A percentile compares a stretch with the other conserved stretches of the same genome.
Conservation (phyloP, 192 early-diverging fungal genomes). For the Geranomyces variabilis region DNA sequence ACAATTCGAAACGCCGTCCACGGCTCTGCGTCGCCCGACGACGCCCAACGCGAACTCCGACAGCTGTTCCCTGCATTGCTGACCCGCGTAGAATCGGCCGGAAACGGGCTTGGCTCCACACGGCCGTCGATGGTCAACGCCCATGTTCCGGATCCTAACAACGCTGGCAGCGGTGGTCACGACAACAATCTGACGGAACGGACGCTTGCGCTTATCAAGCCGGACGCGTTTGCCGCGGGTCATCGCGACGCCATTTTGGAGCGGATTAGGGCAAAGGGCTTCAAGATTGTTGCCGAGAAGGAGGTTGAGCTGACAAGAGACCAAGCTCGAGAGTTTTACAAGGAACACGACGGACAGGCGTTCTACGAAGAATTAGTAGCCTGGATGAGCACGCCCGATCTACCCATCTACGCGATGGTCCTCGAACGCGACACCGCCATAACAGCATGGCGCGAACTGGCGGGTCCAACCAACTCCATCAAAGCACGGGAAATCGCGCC, state of each 20-base stretch:
- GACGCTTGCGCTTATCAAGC: slow-evolving; percentile 60
- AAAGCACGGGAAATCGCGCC: slow-evolving; percentile 60
- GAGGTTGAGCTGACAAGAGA: slow-evolving; percentile 44
- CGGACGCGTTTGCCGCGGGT: slow-evolving; percentile 53
- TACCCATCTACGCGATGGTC: slow-evolving; percentile 60
- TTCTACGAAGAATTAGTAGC: slow-evolving; percentile 51
- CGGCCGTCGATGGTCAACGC: slow-evolving; percentile 21
- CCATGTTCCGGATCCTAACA: slow-evolving; percentile 11
- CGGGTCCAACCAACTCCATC: slow-evolving; percentile 61
- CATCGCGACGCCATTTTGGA: slow-evolving; percentile 53
- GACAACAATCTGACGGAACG: slow-evolving; percentile 32
- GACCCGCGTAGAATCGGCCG: slow-evolving; percentile 15
- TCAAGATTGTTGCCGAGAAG: slow-evolving; percentile 47
- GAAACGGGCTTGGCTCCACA: slow-evolving; percentile 12
- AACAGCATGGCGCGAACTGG: slow-evolving; percentile 56
- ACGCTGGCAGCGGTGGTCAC: background rate
- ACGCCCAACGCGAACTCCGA: slow-evolving; percentile 54
- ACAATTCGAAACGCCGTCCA: slow-evolving; percentile 56
- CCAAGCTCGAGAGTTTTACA: slow-evolving; percentile 54
- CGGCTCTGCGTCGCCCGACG: slow-evolving; percentile 49
- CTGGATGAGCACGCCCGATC: slow-evolving; percentile 61
- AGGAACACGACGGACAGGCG: slow-evolving; percentile 45
- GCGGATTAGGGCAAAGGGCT: slow-evolving; percentile 39
- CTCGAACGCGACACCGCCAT: slow-evolving; percentile 59
- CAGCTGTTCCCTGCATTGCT: slow-evolving; percentile 49